Evolutionary conservation across 2,329 filamentous ascomycete species (phyloP), one percentile per base, ranked within the genome.

Genomic region (Nemania sp.): DNA sequence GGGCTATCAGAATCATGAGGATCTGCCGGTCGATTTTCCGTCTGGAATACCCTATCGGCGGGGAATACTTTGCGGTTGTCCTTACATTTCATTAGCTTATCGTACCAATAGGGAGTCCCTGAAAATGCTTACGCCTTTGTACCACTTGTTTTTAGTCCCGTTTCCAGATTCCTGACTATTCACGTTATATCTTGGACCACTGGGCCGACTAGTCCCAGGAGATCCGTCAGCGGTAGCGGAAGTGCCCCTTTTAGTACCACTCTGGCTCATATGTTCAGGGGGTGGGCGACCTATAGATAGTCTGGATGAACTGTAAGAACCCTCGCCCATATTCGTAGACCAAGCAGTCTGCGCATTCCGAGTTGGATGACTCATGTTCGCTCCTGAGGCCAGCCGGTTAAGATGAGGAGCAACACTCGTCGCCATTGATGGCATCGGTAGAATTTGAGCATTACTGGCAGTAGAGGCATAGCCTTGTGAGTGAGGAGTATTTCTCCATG

Each of bases 1-100:
- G 63, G 53, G 47, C 66, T 69, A 35, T 71, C 69, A 52, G 69
- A 71, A 55, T 69, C 69, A 51, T 69, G 58, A 20, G 56, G 27
- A 11, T 24, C 53, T 32, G 64, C 56, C 6, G 13, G 58, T 41
- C 63, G 29, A 59, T 64, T 67, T 26, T 63, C 22, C 10, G 66
- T 45, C 35, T 55, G 7, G 5, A 18, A 4, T 29, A 6, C 51
- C 18, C 20, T 65, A 0, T 54, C 47, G 10, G 20, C 45, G 32
- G 47, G 20, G 24, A 67, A 70, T 13, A 69, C 63, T 55, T 61
- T 70, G 41, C 69, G 69, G 24, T 62, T 67, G 29, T 68, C 67
- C 69, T 70, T 60, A 24, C 3, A 15, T 22, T 41, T 8, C 26
- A 43, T 71, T 57, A 71, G 67, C 57, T 61, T 62, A 67, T 69